phyloP scores from a whole-genome alignment of 805 yeast species.

The Metschnikowia continentalis region DNA sequence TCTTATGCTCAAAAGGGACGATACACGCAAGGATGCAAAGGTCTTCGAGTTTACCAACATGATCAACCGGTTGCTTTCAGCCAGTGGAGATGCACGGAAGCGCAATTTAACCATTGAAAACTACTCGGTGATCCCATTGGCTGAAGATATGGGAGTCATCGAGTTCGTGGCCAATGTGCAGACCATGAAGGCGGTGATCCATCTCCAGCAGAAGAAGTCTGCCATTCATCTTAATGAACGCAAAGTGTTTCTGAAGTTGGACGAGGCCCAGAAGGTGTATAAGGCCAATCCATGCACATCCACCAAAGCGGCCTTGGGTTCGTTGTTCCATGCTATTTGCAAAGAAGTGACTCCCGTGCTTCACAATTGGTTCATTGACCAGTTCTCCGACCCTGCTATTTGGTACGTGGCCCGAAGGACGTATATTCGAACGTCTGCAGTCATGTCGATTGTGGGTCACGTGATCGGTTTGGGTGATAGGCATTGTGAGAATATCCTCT shows the following conservation, averaged over 20 bases:
- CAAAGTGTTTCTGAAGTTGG: conserved; percentile 28
- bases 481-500: conserved; percentile 86
- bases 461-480: conserved; percentile 93
- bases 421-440: conserved; percentile 80
- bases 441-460: conserved; percentile 96
- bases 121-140: conserved; percentile 84
- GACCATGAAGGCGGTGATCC: conserved; percentile 60
- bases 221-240: conserved; percentile 21
- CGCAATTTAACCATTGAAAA: conserved; percentile 69
- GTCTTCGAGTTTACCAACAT: conserved; percentile 87
- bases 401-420: conserved; percentile 81
- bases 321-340: conserved; percentile 24
- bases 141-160: conserved; percentile 83
- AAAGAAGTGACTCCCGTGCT: conserved; percentile 61
- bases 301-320: conserved; percentile 16
- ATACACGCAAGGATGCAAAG: conserved; percentile 91
- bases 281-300: conserved; percentile 6
- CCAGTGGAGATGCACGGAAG: conserved; percentile 67
- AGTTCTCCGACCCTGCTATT: conserved; percentile 80
- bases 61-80: conserved; percentile 66
- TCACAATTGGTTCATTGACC: conserved; percentile 82
- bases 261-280: conserved; percentile 28
- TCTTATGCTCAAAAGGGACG: conserved; percentile 84
- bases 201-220: conserved; percentile 25
- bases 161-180: conserved; percentile 74